These are phyloP conservation scores for Acorus calamus DNA, from an alignment of 106 monocot genomes.

Conservation along the genomic window DNA sequence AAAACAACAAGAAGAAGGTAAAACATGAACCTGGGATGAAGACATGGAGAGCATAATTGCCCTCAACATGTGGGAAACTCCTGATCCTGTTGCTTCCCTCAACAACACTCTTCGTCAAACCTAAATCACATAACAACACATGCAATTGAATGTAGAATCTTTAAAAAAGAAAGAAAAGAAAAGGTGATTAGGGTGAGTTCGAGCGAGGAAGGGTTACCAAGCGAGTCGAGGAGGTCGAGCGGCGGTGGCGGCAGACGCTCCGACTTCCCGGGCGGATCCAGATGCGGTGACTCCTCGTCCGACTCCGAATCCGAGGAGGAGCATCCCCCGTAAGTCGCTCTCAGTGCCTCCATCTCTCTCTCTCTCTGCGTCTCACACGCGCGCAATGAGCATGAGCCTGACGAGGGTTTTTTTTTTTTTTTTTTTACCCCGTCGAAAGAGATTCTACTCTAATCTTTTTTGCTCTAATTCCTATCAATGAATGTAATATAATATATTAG, in stretches of 20 bases:
- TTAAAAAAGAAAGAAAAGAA: neutral
- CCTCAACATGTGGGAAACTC: slow-evolving; percentile 86
- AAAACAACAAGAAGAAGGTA: neutral
- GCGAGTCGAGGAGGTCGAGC: slow-evolving; percentile 41
- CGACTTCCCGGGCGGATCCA: neutral
- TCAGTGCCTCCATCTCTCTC: slow-evolving; percentile 22
- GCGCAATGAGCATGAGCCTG: no score
- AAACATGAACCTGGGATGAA: slow-evolving; percentile 58
- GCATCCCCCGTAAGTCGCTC: slow-evolving; percentile 38
- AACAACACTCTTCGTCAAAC: slow-evolving; percentile 5
- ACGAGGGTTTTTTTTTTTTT: no score
- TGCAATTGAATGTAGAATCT: neutral
- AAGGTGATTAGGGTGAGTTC: neutral
- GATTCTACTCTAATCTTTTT: no score
- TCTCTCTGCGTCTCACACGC: no score
- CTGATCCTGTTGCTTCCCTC: slow-evolving; percentile 63
- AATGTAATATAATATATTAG: no score
- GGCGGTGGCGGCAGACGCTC: slow-evolving; percentile 55
- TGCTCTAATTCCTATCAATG: no score
- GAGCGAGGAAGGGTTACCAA: neutral
- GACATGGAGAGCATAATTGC: slow-evolving; percentile 88
- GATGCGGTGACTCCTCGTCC: slow-evolving; percentile 4
- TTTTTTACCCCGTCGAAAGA: no score
- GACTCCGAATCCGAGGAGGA: slow-evolving; percentile 36
- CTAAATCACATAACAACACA: neutral